Percentiles rank a stretch among this genome's conserved stretches.
Evolutionary conservation across 768 basidiomycete species (phyloP).

Genomic region (Hericium rajendrae): DNA sequence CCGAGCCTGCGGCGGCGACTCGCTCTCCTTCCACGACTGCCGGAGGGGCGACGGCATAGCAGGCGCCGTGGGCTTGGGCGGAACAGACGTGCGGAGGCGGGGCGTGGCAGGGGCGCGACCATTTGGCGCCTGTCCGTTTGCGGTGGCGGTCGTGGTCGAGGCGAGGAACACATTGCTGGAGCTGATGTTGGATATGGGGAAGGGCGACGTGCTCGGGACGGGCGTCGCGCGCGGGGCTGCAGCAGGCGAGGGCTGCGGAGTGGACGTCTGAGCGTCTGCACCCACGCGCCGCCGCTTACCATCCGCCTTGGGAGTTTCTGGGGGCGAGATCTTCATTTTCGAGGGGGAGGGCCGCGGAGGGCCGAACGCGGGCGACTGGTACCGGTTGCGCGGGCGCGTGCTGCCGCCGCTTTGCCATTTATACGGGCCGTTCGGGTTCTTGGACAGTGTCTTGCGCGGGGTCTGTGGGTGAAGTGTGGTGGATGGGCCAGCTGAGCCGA

Average conservation of each 20-base stretch:
- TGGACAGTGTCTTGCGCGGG: slow-evolving; percentile 45
- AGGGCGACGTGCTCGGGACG: slow-evolving; percentile 1
- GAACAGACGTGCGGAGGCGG: slow-evolving; percentile 16
- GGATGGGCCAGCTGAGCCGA: slow-evolving; percentile 15
- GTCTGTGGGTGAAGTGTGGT: slow-evolving; percentile 22
- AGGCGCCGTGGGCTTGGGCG: slow-evolving; percentile 47
- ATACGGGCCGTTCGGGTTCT: slow-evolving; percentile 69
- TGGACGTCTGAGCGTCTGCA: slow-evolving; percentile 30
- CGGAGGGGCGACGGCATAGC: slow-evolving; percentile 66
- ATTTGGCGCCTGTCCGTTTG: slow-evolving; percentile 8
- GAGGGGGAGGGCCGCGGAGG: slow-evolving; percentile 35
- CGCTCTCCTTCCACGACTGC: slow-evolving; percentile 53
- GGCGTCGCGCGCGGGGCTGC: slow-evolving; percentile 4
- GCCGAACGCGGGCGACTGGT: slow-evolving; percentile 65
- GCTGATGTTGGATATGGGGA: slow-evolving; percentile 5
- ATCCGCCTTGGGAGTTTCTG: slow-evolving; percentile 33
- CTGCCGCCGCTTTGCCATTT: slow-evolving; percentile 73
- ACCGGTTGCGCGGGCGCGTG: slow-evolving; percentile 58
- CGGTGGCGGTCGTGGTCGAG: slow-evolving; percentile 5
- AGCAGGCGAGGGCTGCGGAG: slow-evolving; percentile 21
- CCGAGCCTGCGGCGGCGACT: slow-evolving; percentile 25
- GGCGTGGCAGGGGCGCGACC: slow-evolving; percentile 11
- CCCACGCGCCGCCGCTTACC: slow-evolving; percentile 55
- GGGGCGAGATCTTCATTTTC: slow-evolving; percentile 33
- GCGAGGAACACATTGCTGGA: background rate